A percentile compares a stretch with the other conserved stretches of the same genome.
These are phyloP conservation scores for Verbascum thapsus DNA, from an alignment of 257 asterid genomes.

Conservation along the genomic window DNA sequence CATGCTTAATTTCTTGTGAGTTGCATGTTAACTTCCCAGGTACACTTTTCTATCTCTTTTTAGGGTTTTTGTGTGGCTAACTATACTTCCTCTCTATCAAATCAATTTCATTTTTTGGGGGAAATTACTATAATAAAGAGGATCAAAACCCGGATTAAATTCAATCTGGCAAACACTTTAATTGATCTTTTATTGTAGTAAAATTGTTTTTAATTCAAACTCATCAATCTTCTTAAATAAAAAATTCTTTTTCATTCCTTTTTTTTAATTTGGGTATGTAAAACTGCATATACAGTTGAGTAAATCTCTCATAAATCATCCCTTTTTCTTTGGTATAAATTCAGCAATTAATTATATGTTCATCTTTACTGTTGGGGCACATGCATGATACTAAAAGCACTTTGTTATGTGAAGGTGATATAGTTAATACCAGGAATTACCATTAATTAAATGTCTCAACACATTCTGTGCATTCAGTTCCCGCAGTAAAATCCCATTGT, in stretches of 20 bases:
- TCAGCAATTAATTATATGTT: slow-evolving; percentile 10
- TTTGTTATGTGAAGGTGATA: slow-evolving; percentile 30
- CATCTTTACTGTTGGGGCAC: slow-evolving; percentile 6
- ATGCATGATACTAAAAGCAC: slow-evolving; percentile 31
- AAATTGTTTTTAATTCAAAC: not conserved
- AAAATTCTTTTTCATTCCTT: not conserved
- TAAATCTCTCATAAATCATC: slow-evolving; percentile 18
- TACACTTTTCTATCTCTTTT: slow-evolving; percentile 12
- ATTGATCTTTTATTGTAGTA: not conserved
- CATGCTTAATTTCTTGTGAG: slow-evolving; percentile 19
- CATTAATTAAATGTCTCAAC: slow-evolving; percentile 23
- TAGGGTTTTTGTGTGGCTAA: slow-evolving; percentile 39
- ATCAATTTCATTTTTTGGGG: not conserved
- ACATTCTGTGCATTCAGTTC: slow-evolving; percentile 2
- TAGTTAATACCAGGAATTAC: slow-evolving; percentile 35
- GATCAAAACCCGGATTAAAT: slow-evolving; percentile 12
- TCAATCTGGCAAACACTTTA: slow-evolving; percentile 1
- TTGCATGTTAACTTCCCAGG: slow-evolving; percentile 26
- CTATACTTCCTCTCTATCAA: not conserved
- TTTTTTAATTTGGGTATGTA: slow-evolving; percentile 14
- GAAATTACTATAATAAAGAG: not conserved
- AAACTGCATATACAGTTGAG: slow-evolving; percentile 4
- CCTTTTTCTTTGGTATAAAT: not conserved
- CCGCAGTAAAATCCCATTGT: slow-evolving; percentile 26
- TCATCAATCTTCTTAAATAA: not conserved